Conservation (phyloP, 768 basidiomycete species). For the Lepiota brunneoincarnata region DNA sequence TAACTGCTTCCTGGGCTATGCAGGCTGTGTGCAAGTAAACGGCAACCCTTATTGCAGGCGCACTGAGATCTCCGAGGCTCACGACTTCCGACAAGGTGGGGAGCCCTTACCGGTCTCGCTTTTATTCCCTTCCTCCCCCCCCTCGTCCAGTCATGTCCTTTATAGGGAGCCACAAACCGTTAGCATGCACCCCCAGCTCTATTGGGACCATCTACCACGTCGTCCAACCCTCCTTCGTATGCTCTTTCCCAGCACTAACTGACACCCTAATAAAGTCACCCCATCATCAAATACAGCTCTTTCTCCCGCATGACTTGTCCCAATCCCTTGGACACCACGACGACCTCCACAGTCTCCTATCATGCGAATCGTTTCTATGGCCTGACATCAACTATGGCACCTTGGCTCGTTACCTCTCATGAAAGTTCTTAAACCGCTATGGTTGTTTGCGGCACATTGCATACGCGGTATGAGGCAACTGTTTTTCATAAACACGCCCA, state of each 20-base stretch:
- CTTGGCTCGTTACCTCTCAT: slow-evolving; percentile 89
- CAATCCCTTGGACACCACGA: slow-evolving; percentile 80
- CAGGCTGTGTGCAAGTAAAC: slow-evolving; percentile 85
- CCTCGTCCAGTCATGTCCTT: background rate
- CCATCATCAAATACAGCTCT: slow-evolving; percentile 67
- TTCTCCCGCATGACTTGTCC: slow-evolving; percentile 98
- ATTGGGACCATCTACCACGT: slow-evolving; percentile 87
- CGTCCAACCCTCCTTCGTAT: background rate
- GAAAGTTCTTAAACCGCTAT: slow-evolving; percentile 63
- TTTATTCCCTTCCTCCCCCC: background rate
- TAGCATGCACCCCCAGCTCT: slow-evolving; percentile 73
- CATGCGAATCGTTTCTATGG: slow-evolving; percentile 75
- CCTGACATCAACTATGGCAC: slow-evolving; percentile 62
- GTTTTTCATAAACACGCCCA: slow-evolving; percentile 39
- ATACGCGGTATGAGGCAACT: slow-evolving; percentile 79
- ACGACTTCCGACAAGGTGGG: slow-evolving; percentile 74
- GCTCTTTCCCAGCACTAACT: slow-evolving; percentile 14
- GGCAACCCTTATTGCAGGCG: slow-evolving; percentile 86
- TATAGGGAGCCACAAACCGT: slow-evolving; percentile 72
- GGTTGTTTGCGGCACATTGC: slow-evolving; percentile 97
- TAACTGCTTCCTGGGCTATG: slow-evolving; percentile 94
- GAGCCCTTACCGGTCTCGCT: too few relatives aligned
- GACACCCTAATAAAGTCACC: slow-evolving; percentile 42
- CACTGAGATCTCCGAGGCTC: slow-evolving; percentile 84
- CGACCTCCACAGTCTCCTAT: slow-evolving; percentile 59